Percentiles rank a stretch among this genome's conserved stretches.
These are phyloP conservation scores for Mucuna pruriens DNA, from an alignment of 306 rosid genomes.

Conservation along the genomic window DNA sequence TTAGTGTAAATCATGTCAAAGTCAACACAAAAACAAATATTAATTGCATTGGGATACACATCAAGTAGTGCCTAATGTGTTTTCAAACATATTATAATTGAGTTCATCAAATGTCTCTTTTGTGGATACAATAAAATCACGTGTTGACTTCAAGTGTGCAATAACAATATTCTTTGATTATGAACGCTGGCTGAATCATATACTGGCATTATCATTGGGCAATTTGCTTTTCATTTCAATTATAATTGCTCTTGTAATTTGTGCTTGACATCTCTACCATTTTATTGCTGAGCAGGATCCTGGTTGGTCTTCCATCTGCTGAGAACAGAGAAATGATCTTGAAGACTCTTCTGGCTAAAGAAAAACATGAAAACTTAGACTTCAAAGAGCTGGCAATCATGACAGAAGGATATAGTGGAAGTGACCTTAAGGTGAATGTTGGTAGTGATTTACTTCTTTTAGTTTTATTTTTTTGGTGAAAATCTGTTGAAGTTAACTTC, in stretches of 20 bases:
- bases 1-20: too few species aligned
- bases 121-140: not conserved
- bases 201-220: not conserved
- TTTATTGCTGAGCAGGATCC: conserved; percentile 55
- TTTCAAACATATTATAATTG: too few species aligned
- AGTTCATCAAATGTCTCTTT: conserved; percentile 9
- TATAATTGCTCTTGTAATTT: not conserved
- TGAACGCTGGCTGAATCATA: too few species aligned
- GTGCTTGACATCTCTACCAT: conserved; percentile 21
- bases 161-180: not conserved
- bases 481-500: conserved; percentile 35
- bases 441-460: not conserved
- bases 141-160: not conserved
- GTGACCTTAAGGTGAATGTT: conserved; percentile 86
- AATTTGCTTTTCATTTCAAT: conserved; percentile 20
- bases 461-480: not conserved
- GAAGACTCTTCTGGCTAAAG: conserved; percentile 75
- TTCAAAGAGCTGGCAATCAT: conserved; percentile 76
- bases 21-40: too few species aligned
- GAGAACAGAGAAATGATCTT: conserved; percentile 77
- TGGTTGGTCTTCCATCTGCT: conserved; percentile 85
- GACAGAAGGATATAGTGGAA: conserved; percentile 92
- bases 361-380: conserved; percentile 65
- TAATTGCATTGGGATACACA: too few species aligned
- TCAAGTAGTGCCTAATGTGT: too few species aligned